A percentile compares a stretch with the other conserved stretches of the same genome.
Conservation (phyloP, 345 rosid species). For the Moringa oleifera region DNA sequence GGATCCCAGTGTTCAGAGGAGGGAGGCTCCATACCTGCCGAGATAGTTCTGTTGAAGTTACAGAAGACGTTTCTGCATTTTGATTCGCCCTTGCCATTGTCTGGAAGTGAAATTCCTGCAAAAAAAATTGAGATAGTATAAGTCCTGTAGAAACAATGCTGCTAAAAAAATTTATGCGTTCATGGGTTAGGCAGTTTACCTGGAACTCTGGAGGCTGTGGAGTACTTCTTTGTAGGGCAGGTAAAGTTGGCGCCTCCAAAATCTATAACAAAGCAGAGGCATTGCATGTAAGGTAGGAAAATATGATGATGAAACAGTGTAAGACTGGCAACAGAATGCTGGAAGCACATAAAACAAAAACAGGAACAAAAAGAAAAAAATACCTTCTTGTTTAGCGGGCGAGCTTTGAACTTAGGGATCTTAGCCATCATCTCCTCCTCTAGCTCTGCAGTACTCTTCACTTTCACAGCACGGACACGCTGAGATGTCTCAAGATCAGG, state of each 20-base stretch:
- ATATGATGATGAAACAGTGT: not conserved
- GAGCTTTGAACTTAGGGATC: conserved; percentile 95
- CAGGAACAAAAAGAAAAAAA: conserved; percentile 2
- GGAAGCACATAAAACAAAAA: not conserved
- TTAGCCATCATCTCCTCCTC: conserved; percentile 99
- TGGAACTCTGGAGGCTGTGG: conserved; percentile 84
- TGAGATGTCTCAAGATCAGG: conserved; percentile 92
- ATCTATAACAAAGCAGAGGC: conserved; percentile 38
- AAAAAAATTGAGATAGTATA: not conserved
- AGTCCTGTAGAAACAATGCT: not conserved
- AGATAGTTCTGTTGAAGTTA: conserved; percentile 67
- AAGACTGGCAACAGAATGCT: not conserved
- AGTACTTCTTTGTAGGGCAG: conserved; percentile 55
- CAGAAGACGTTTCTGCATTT: conserved; percentile 74
- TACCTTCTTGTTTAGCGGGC: conserved; percentile 97
- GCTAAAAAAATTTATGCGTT: no score
- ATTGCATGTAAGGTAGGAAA: not conserved
- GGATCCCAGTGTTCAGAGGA: not conserved
- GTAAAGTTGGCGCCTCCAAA: conserved; percentile 62
- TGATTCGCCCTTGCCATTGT: conserved; percentile 78
- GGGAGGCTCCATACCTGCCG: conserved; percentile 44
- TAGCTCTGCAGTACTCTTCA: conserved; percentile 88
- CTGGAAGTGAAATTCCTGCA: conserved; percentile 86
- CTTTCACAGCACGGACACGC: conserved; percentile 62
- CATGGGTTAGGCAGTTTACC: conserved; percentile 51